Evolutionary conservation across 371 early-diverging fungal genomes (phyloP).

Genomic region (Mycotypha africana): DNA sequence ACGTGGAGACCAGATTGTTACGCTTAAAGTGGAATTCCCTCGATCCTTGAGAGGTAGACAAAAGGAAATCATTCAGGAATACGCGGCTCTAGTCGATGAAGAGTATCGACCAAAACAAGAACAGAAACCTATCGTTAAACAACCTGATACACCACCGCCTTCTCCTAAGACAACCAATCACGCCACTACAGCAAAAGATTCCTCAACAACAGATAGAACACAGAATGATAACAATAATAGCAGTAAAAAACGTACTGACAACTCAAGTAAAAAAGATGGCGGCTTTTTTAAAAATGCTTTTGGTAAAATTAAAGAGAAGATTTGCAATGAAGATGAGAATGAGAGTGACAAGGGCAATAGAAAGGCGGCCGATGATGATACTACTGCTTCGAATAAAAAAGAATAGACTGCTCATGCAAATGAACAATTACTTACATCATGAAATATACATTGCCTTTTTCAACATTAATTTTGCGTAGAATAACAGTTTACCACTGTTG

Average conservation of each 20-base stretch:
- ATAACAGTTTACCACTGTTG: too few relatives aligned
- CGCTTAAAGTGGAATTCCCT: slow-evolving; percentile 75
- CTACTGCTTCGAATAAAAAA: too few relatives aligned
- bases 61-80: slow-evolving; percentile 25
- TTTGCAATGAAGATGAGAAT: slow-evolving; percentile 31
- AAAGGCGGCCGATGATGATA: too few relatives aligned
- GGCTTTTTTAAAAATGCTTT: slow-evolving; percentile 30
- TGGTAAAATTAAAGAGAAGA: slow-evolving; percentile 24
- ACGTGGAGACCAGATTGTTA: slow-evolving; percentile 86
- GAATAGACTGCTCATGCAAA: too few relatives aligned
- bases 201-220: background rate
- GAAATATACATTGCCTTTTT: too few relatives aligned
- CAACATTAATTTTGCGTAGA: too few relatives aligned
- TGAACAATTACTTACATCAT: too few relatives aligned
- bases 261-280: slow-evolving; percentile 4
- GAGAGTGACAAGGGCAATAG: too few relatives aligned
- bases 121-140: background rate
- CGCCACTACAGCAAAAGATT: background rate
- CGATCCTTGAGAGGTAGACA: slow-evolving; percentile 43
- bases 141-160: slow-evolving; percentile 16
- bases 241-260: too few relatives aligned
- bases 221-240: slow-evolving; percentile 1
- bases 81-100: slow-evolving; percentile 29
- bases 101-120: slow-evolving; percentile 23
- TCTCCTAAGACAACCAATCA: slow-evolving; percentile 10